These are phyloP conservation scores for Claviceps paspali DNA, from an alignment of 2,329 filamentous ascomycete genomes.

Conservation along the genomic window DNA sequence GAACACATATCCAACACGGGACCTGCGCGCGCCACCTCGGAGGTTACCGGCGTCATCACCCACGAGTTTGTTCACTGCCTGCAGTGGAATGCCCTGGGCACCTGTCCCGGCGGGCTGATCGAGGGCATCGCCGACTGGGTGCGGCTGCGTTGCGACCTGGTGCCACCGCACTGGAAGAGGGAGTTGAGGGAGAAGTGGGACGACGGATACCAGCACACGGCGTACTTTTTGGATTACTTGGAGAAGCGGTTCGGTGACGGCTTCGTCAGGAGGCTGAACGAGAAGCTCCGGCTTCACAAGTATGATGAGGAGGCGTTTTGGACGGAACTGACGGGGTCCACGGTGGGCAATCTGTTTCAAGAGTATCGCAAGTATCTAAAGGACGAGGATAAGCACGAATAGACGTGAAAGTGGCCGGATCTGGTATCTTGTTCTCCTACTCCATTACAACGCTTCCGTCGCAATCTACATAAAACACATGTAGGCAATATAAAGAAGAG, in stretches of 20 bases:
- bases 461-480: too few species aligned
- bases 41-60: slow-evolving; percentile 70
- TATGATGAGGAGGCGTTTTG: slow-evolving; percentile 55
- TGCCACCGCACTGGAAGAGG: slow-evolving; percentile 70
- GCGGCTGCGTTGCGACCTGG: slow-evolving; percentile 54
- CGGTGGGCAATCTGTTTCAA: slow-evolving; percentile 56
- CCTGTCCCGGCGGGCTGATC: slow-evolving; percentile 60
- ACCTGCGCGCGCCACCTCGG: slow-evolving; percentile 29
- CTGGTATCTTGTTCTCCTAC: too few species aligned
- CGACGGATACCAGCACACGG: slow-evolving; percentile 77
- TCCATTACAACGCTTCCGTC: too few species aligned
- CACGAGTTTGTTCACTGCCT: slow-evolving; percentile 95
- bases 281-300: slow-evolving; percentile 42
- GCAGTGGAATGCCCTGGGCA: slow-evolving; percentile 54
- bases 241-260: slow-evolving; percentile 49
- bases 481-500: too few species aligned
- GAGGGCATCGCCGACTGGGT: slow-evolving; percentile 94
- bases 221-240: slow-evolving; percentile 78
- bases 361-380: slow-evolving; percentile 41
- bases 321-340: slow-evolving; percentile 49
- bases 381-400: too few species aligned
- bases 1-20: slow-evolving; percentile 49
- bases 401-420: too few species aligned
- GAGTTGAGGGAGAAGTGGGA: slow-evolving; percentile 56
- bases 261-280: slow-evolving; percentile 50